Conservation (phyloP, 768 basidiomycete species). For the Mycena crocata region DNA sequence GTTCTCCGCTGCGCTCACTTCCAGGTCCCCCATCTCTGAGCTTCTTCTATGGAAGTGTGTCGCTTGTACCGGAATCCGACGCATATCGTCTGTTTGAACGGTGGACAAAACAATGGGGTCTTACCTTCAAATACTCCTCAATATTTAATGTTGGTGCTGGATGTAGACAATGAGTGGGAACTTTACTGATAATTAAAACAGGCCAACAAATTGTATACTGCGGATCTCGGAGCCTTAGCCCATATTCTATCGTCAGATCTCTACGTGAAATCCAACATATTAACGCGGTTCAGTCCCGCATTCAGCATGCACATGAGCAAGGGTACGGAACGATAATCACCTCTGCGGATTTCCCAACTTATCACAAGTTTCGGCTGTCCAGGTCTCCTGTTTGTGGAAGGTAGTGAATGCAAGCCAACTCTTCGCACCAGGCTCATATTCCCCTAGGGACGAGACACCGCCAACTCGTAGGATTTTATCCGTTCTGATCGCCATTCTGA, state of each 20-base stretch:
- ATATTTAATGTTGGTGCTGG: not conserved
- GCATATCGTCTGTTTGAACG: not conserved
- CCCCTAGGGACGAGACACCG: not conserved
- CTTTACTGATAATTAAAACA: no score
- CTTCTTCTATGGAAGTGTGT: constrained; percentile 6
- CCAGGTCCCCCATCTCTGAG: constrained; percentile 5
- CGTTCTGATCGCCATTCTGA: not conserved
- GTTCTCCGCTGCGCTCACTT: not conserved
- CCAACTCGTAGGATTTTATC: not conserved
- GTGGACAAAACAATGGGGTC: constrained; percentile 1
- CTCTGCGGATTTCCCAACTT: no score
- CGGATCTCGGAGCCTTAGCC: not conserved
- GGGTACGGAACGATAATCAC: no score
- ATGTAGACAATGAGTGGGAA: no score
- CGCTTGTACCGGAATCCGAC: not conserved
- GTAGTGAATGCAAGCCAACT: no score
- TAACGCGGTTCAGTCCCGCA: not conserved
- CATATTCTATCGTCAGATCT: constrained; percentile 13
- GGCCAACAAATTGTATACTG: constrained; percentile 7
- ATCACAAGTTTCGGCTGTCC: no score
- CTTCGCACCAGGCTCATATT: not conserved
- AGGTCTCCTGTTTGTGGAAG: constrained; percentile 6
- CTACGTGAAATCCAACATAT: constrained; percentile 3
- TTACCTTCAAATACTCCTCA: not conserved
- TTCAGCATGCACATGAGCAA: not conserved